Evolutionary conservation across 192 early-diverging fungal genomes (phyloP), one percentile per base, ranked within the genome.

Genomic region (Backusella luteola): DNA sequence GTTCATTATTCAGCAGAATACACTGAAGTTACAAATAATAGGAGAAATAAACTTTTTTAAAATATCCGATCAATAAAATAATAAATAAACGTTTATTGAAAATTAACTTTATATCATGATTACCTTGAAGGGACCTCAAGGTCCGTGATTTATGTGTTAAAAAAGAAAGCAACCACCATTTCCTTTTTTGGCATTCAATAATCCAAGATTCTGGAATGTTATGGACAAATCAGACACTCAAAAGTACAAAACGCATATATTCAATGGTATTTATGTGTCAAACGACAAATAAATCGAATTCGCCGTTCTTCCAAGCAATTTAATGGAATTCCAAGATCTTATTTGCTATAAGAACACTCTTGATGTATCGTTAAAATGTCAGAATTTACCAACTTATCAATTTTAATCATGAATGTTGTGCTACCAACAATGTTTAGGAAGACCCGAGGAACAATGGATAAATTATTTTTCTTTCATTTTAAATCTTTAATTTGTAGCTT

Each of bases 51-150:
- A n/a, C 26, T 26, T 14, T 52, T 26, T 63, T 63, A 63, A 63
- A 63, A 63, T 63, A 63, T 63, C 21, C 56, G 23, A 63, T 63
- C 56, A 63, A 63, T 63, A 63, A 63, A 63, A 26, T 63, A 63
- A 63, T 29, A 63, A 63, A 14, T 29, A 26, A 9, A 26, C 23
- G 32, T 63, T 26, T 63, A 63, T 63, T 26, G 56, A 63, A 63
- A 63, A 63, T 63, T 63, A 63, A 29, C 56, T 26, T 29, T 63
- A 63, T 29, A 63, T 63, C 12, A 11, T 23, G 56, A 26, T 63
- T 63, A 23, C 23, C 56, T 26, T 29, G 56, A 63, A 29, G 56
- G 56, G 26, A 63, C 56, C 26, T 14, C 23, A 63, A 63, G 23
- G 23, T 63, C 56, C 56, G 56, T 63, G 56, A 63, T 63, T 29